These are phyloP conservation scores for Exophiala alcalophila DNA, from an alignment of 2,329 filamentous ascomycete genomes.

Conservation along the genomic window DNA sequence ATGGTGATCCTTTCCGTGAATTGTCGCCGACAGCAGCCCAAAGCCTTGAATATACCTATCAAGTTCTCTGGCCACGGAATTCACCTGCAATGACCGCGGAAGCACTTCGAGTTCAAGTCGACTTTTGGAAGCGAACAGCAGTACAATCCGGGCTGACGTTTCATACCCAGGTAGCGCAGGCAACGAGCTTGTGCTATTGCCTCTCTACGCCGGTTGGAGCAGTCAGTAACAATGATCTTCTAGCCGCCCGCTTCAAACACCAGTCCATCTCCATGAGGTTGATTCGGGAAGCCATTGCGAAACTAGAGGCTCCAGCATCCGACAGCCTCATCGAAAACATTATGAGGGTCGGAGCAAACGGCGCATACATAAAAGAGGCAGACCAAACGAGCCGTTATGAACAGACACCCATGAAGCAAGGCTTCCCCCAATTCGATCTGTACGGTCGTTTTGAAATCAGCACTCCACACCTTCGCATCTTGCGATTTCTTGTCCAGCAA, in stretches of 20 bases:
- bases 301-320: not conserved
- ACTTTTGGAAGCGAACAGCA: conserved; percentile 1
- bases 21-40: not conserved
- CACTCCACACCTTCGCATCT: too few relatives aligned
- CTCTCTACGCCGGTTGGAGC: not conserved
- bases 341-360: conserved; percentile 3
- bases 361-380: not conserved
- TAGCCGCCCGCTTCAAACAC: conserved; percentile 3
- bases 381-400: not conserved
- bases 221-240: not conserved
- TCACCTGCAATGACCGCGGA: not conserved
- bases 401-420: not conserved
- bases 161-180: conserved; percentile 2
- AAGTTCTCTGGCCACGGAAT: conserved; percentile 3
- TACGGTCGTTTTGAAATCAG: conserved; percentile 4
- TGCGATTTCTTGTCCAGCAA: too few relatives aligned
- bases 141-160: not conserved
- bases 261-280: conserved; percentile 2
- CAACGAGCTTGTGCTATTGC: conserved; percentile 1
- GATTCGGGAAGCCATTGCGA: not conserved
- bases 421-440: not conserved
- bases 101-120: not conserved
- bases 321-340: conserved; percentile 2
- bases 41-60: conserved; percentile 4
- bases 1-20: not conserved